Base-by-base conservation (phyloP, 345 rosid species). In the Mercurialis annua region DNA sequence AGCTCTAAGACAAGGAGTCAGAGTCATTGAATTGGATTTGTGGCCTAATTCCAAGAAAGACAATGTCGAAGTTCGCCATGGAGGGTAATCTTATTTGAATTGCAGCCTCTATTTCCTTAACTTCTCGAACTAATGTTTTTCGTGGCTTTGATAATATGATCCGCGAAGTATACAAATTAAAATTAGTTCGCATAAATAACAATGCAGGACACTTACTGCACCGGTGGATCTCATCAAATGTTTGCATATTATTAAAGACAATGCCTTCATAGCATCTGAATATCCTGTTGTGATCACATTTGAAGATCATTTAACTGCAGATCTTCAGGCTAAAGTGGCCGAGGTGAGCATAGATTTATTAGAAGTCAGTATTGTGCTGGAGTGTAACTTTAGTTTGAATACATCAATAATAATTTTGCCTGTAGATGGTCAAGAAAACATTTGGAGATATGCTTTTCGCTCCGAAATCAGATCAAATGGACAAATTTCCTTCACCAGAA, bases 201-300 rank as follows among this genome's bases (percentile, higher is more conserved):
- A 56, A 36, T 77, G 65, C 68, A 89, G 96, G 78, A 86, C 98
- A 17, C 65, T 89, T 11, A 87, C 94, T 51, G 58, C 92, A 36
- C 70, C 78, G 0, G 92, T 89, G 73, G 86, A 76, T 54, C 87
- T 92, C 40, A 74, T 62, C 64, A 75, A 82, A 72, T n/a, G 94
- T 68, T 76, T 92, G 58, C 38, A 42, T 24, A 84, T 89, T 34
- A 87, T 85, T 40, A 87, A 78, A 74, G 88, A 84, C 1, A 27
- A 81, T 62, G 98, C 94, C 10, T 92, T 92, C 53, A 2, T 0
- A 59, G 82, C 76, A 63, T 87, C 98, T 44, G 85, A 81, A 14
- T 92, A 83, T 76, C 98, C 92, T 0, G 92, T 89, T 73, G 90
- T 92, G 59, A 85, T 92, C 69, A 92, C 98, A 29, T 86, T 92